Evolutionary conservation across 2,329 filamentous ascomycete species (phyloP).

Genomic region (Talaromyces piceae): DNA sequence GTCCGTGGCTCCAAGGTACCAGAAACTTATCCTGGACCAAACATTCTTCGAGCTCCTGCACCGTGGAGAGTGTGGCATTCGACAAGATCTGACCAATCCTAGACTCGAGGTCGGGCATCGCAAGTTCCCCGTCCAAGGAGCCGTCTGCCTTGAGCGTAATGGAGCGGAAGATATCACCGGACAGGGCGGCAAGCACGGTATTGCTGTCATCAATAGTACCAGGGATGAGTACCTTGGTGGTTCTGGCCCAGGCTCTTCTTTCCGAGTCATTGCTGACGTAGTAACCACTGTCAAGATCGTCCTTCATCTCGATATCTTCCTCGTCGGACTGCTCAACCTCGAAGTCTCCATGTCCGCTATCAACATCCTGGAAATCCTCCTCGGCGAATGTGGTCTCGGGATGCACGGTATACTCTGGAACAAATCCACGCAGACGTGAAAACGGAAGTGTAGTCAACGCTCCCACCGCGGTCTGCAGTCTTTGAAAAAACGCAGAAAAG

Average conservation of each 20-base stretch:
- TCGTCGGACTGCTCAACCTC: neutral
- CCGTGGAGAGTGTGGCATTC: neutral
- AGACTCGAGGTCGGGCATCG: neutral
- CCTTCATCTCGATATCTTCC: neutral
- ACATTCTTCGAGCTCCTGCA: neutral
- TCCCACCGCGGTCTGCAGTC: neutral
- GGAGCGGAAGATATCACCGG: neutral
- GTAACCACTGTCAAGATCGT: neutral
- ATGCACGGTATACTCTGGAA: neutral
- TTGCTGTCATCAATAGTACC: neutral
- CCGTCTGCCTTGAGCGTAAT: neutral
- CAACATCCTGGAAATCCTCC: neutral
- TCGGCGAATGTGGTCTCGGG: neutral
- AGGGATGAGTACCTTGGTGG: neutral
- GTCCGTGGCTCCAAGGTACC: neutral
- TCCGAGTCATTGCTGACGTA: neutral
- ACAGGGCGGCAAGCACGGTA: neutral
- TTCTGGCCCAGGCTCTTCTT: neutral
- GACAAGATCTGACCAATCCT: neutral
- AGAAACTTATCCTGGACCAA: neutral
- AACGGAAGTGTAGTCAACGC: neutral
- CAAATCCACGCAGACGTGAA: neutral
- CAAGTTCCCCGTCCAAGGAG: neutral
- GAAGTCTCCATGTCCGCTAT: neutral
- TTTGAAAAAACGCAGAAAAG: neutral